Evolutionary conservation across 148 eudicot genomes (phyloP), one percentile per base, ranked within the genome.

Genomic region (Chenopodium suecicum): DNA sequence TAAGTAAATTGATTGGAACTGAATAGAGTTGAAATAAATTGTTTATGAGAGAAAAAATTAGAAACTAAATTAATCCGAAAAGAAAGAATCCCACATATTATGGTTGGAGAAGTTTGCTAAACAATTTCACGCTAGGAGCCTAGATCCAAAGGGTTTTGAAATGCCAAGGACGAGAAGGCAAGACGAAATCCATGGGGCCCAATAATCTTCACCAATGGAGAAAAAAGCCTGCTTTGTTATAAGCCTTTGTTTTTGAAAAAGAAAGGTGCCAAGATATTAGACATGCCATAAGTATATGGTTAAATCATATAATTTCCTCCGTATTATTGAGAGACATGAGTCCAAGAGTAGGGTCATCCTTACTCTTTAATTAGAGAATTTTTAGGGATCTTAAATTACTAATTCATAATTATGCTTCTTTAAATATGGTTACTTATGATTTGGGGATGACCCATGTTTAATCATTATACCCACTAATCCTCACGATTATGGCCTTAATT

Each of bases 401-500:
- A 63, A 34, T 62, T 78, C 62, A 73, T 82, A 22, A 78, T 78
- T 71, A 76, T n/a, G 66, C 31, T 46, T 37, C 60, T 71, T 19
- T 63, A 80, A 80, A 2, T 12, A 25, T 20, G 62, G 64, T 74
- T 7, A 47, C 10, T 47, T 56, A 14, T 56, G 17, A 56, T 56
- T 81, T 64, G 70, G 78, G 58, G 25, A 41, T 71, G 34, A 16
- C 34, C 17, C 77, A 72, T 54, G 56, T 47, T 60, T 64, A 65
- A 83, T 83, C 85, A 83, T 83, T 64, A 78, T 73, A 23, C 85
- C 85, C 85, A 83, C 78, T 73, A 77, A 52, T 34, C 68, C 60
- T 12, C 34, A 52, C n/a, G 27, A 11, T 47, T 70, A 63, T 52
- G 67, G 22, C 50, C 66, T 58, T 29, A 20, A 44, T 46, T 72